A percentile compares a stretch with the other conserved stretches of the same genome.
These are phyloP conservation scores for Scedosporium dehoogii DNA, from an alignment of 2,329 filamentous ascomycete species.

Conservation along the genomic window DNA sequence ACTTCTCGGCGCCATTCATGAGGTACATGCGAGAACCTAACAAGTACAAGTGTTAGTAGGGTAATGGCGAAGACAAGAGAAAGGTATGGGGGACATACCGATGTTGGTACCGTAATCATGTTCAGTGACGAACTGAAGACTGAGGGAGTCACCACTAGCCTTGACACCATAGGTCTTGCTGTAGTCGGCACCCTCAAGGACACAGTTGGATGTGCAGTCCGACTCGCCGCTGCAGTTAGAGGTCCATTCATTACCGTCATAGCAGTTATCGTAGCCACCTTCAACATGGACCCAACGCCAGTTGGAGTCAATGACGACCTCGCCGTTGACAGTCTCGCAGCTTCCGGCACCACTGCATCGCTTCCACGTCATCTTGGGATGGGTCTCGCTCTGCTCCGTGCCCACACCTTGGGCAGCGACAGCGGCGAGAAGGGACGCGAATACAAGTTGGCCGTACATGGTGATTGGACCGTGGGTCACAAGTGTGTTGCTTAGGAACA, in stretches of 20 bases:
- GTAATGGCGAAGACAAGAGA: neutral
- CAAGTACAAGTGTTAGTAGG: neutral
- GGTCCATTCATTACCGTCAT: constrained; percentile 30
- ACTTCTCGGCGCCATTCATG: constrained; percentile 42
- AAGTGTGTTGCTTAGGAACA: neutral
- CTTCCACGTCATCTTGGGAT: constrained; percentile 34
- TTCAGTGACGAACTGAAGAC: constrained; percentile 41
- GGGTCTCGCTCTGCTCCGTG: constrained; percentile 24
- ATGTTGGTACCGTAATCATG: constrained; percentile 28
- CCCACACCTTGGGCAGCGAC: constrained; percentile 31
- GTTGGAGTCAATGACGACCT: constrained; percentile 34
- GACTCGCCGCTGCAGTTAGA: constrained; percentile 26
- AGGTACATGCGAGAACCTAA: constrained; percentile 44
- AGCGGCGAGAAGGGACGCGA: constrained; percentile 19
- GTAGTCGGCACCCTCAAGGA: constrained; percentile 36
- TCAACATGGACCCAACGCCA: constrained; percentile 43
- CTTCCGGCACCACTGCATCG: constrained; percentile 29
- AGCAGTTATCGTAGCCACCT: constrained; percentile 33
- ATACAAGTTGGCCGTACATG: neutral
- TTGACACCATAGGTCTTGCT: constrained; percentile 35
- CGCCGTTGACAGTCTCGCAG: constrained; percentile 30
- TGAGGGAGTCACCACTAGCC: constrained; percentile 33
- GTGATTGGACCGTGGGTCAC: neutral
- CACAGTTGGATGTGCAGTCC: constrained; percentile 32
- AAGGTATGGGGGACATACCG: neutral